Percentiles rank a stretch among this genome's conserved stretches.
Conservation (phyloP, 257 asterid species). For the Primulina eburnea region DNA sequence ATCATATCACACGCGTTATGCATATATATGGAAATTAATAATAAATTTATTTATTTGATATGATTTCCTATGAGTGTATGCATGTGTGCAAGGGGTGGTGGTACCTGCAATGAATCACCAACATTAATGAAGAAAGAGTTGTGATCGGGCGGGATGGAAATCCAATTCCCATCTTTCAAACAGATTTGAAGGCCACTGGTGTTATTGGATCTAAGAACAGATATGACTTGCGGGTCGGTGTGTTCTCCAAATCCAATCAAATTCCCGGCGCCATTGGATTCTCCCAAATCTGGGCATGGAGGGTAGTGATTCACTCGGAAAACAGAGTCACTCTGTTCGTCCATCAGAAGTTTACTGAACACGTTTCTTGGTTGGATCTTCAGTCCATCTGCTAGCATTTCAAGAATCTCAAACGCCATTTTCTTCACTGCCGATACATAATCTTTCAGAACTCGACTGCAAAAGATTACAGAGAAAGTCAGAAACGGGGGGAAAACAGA, state of each 20-base stretch:
- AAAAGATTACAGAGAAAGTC: background rate
- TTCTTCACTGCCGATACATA: conserved; percentile 44
- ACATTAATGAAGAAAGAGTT: conserved; percentile 73
- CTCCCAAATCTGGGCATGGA: conserved; percentile 42
- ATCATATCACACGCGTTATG: background rate
- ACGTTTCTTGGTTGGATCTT: conserved; percentile 37
- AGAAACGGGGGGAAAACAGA: background rate
- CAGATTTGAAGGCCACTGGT: conserved; percentile 70
- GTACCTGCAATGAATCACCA: conserved; percentile 86
- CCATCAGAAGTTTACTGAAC: conserved; percentile 54
- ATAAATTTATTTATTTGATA: too few species aligned
- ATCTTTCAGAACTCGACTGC: conserved; percentile 39
- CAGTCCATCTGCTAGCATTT: conserved; percentile 57
- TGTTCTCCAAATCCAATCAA: conserved; percentile 76
- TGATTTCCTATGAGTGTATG: background rate
- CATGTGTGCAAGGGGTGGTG: conserved; percentile 2
- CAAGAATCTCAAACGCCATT: conserved; percentile 59
- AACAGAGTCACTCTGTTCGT: conserved; percentile 59
- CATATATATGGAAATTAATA: too few species aligned
- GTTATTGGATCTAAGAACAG: conserved; percentile 76
- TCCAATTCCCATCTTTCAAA: conserved; percentile 61
- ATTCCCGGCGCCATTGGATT: conserved; percentile 27
- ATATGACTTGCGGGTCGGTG: conserved; percentile 85
- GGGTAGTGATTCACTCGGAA: conserved; percentile 71
- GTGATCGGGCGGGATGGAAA: conserved; percentile 73